Conservation (phyloP, 106 monocot species). For the Cymbidium sinense region DNA sequence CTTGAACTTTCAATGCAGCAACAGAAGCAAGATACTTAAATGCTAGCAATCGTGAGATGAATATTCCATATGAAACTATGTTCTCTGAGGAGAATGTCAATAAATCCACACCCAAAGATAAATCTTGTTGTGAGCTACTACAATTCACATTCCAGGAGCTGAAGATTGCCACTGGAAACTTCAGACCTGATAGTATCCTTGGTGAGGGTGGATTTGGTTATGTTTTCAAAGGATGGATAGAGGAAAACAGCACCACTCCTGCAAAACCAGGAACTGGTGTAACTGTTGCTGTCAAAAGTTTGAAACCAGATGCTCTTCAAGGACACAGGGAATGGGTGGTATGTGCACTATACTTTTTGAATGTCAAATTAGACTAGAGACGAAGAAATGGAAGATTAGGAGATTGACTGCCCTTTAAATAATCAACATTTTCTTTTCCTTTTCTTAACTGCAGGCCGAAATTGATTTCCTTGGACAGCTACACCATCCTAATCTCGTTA, state of each 20-base stretch:
- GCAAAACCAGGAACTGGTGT: conserved; percentile 90
- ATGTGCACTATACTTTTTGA: conserved; percentile 11
- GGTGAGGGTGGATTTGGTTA: conserved; percentile 93
- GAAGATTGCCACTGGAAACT: conserved; percentile 86
- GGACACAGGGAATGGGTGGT: conserved; percentile 96
- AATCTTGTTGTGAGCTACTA: conserved; percentile 33
- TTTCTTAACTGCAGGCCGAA: conserved; percentile 49
- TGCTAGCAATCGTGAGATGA: conserved; percentile 69
- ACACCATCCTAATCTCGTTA: conserved; percentile 86
- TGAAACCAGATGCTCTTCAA: conserved; percentile 86
- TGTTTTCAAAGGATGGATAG: conserved; percentile 95
- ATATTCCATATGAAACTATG: conserved; percentile 28
- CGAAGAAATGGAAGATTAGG: not conserved
- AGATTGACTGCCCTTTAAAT: not conserved
- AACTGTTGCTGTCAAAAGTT: conserved; percentile 83
- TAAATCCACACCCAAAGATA: conserved; percentile 25
- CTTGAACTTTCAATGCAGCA: conserved; percentile 25
- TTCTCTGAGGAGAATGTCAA: conserved; percentile 24
- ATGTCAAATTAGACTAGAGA: not conserved
- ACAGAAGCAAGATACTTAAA: conserved; percentile 78
- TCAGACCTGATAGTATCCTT: conserved; percentile 90
- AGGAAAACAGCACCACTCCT: conserved; percentile 80
- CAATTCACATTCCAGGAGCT: conserved; percentile 83
- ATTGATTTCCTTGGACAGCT: conserved; percentile 80
- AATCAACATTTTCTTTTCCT: not conserved